Base-by-base conservation (phyloP, 2,329 filamentous ascomycete genomes). In the Fusarium caatingaense region DNA sequence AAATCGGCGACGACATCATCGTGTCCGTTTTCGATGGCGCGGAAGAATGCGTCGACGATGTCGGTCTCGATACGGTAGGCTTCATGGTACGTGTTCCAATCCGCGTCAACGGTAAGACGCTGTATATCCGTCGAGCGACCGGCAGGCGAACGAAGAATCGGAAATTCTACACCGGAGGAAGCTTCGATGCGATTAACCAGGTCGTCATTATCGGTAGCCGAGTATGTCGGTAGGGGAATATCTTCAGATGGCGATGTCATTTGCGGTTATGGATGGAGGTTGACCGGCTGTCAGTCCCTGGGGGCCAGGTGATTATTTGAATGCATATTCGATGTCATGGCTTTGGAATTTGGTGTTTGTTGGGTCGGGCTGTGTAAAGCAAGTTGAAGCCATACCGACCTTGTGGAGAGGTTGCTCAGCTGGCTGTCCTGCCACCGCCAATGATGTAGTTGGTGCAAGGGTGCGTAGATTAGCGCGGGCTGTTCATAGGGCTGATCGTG, bases 11-110 rank as follows among this genome's bases (percentile, higher is more conserved):
- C 76, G 5, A 77, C 25, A 6, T 77, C 78, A 54, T 73, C 69
- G 45, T 78, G 69, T 0, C 71, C 73, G 41, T 40, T 51, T 20
- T 61, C 18, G 53, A 81, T 75, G 11, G 78, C 74, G 18, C 41
- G 11, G 64, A 76, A 80, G 67, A 80, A 78, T 56, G 74, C 50
- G 18, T 54, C 20, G 25, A 80, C 73, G 20, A 81, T 76, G 16
- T 74, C 70, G n/a, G 13, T 28, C 45, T 77, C 61, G 21, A 76
- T 50, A 27, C 32, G 51, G 34, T 41, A 59, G 32, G 62, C 46
- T 68, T 73, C 56, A 11, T 41, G 25, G 21, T 57, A 54, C 18
- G 25, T 18, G 23, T 30, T 18, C 57, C 47, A 46, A n/a, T 60
- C 54, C 6, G 47, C 34, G 8, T 49, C 25, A 10, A 23, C 34